Evolutionary conservation across 306 rosid genomes (phyloP).

Genomic region (Quercus mongolica): DNA sequence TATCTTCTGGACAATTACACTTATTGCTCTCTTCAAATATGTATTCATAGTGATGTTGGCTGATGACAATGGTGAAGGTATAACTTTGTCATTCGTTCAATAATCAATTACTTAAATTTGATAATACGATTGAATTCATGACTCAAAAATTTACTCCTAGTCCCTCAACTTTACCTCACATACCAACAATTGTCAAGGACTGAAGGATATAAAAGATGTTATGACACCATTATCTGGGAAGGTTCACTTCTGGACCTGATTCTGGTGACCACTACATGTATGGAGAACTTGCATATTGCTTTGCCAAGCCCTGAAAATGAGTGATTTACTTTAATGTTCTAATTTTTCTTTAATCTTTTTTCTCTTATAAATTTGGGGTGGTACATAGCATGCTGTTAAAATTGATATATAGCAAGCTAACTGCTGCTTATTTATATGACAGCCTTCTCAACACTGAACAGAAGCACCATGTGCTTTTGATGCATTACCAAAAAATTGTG

Average conservation of each 20-base stretch:
- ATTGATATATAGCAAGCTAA: neutral
- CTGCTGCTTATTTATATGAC: neutral
- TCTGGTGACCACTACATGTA: neutral
- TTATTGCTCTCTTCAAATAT: constrained; percentile 74
- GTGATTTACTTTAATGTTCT: neutral
- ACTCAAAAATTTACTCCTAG: neutral
- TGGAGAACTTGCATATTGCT: neutral
- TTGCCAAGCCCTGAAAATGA: neutral
- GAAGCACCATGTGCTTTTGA: neutral
- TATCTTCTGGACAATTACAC: constrained; percentile 76
- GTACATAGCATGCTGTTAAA: neutral
- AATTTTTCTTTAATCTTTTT: neutral
- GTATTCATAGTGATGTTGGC: constrained; percentile 73
- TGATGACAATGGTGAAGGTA: constrained; percentile 89
- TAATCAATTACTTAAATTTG: neutral
- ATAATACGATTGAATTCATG: neutral
- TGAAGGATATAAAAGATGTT: neutral
- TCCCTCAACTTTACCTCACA: constrained; percentile 3
- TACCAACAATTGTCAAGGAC: neutral
- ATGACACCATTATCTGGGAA: neutral
- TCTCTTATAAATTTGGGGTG: neutral
- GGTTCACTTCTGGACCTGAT: neutral
- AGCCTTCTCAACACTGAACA: neutral
- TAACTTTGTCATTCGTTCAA: constrained; percentile 1
- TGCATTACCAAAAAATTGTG: neutral